Percentiles rank a stretch among this genome's conserved stretches.
phyloP scores from a whole-genome alignment of 2,329 filamentous ascomycete species.

The Rosellinia necatrix region DNA sequence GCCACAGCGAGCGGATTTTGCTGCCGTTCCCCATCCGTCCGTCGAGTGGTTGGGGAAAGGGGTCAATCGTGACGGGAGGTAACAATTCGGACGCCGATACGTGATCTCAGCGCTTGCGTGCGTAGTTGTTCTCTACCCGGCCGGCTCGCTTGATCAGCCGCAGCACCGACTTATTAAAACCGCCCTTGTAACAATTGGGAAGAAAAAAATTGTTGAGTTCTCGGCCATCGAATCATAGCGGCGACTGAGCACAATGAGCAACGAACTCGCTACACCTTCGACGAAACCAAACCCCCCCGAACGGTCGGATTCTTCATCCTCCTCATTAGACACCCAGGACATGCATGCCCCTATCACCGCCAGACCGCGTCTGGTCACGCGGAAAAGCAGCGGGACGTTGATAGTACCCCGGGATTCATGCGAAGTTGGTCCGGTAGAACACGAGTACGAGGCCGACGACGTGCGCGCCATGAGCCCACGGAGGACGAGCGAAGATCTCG shows the following conservation, averaged over 20 bases:
- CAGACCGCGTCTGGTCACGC: conserved; percentile 71
- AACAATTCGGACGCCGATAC: conserved; percentile 7
- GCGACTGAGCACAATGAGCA: conserved; percentile 33
- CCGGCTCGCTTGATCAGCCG: conserved; percentile 3
- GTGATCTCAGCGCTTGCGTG: conserved; percentile 6
- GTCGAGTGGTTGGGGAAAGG: conserved; percentile 22
- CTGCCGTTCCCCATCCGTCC: conserved; percentile 17
- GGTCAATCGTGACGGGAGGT: conserved; percentile 17
- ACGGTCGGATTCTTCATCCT: conserved; percentile 40
- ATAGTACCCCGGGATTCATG: conserved; percentile 79
- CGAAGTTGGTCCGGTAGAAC: conserved; percentile 72
- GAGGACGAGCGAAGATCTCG: conserved; percentile 86
- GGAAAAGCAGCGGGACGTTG: conserved; percentile 81
- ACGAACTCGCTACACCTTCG: conserved; percentile 20
- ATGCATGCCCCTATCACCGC: conserved; percentile 58
- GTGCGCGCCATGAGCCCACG: conserved; percentile 94
- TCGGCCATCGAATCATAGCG: not conserved
- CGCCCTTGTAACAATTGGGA: not conserved
- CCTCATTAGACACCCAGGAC: conserved; percentile 36
- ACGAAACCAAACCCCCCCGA: conserved; percentile 36
- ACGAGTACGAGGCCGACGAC: conserved; percentile 82
- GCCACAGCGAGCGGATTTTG: conserved; percentile 5
- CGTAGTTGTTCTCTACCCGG: not conserved
- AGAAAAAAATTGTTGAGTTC: conserved; percentile 1
- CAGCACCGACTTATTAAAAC: not conserved